Evolutionary conservation across 192 early-diverging fungal species (phyloP).

Genomic region (Coemansia sp.): DNA sequence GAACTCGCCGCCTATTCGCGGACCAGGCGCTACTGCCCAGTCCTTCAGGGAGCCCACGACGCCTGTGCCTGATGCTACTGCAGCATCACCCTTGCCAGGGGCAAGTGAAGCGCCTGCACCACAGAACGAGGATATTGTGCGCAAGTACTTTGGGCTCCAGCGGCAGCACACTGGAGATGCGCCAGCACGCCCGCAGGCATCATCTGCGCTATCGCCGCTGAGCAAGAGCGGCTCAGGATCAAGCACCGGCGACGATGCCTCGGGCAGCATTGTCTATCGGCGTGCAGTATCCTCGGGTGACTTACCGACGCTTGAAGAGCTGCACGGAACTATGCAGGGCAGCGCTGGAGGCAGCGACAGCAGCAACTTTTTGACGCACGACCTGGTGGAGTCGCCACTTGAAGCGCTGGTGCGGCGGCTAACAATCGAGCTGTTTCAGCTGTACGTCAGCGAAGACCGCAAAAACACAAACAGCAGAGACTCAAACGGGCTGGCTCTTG

Average conservation of each 20-base stretch:
- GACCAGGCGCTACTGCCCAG: conserved; percentile 11
- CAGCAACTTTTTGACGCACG: conserved; percentile 40
- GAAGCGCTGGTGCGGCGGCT: conserved; percentile 53
- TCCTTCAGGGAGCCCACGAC: conserved; percentile 12
- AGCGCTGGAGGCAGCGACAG: conserved; percentile 2
- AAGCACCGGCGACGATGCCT: conserved; percentile 7
- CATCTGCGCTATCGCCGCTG: not conserved
- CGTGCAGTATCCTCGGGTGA: conserved; percentile 55
- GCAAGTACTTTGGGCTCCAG: conserved; percentile 50
- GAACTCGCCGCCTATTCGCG: conserved; percentile 34
- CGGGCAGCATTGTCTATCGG: conserved; percentile 41
- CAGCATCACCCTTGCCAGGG: conserved; percentile 2
- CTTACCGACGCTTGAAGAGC: conserved; percentile 42
- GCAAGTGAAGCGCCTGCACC: conserved; percentile 7
- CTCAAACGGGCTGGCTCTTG: not conserved
- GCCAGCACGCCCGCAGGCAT: not conserved
- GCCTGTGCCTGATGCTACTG: conserved; percentile 19
- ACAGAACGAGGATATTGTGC: conserved; percentile 53
- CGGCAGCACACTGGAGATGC: conserved; percentile 11
- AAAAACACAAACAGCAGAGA: conserved; percentile 12
- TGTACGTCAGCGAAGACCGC: conserved; percentile 54
- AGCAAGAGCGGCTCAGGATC: conserved; percentile 6
- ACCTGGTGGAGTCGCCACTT: conserved; percentile 54
- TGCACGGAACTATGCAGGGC: conserved; percentile 6
- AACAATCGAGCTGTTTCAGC: conserved; percentile 56